Conservation (phyloP, 805 yeast genomes). For the Candida endomychidarum region DNA sequence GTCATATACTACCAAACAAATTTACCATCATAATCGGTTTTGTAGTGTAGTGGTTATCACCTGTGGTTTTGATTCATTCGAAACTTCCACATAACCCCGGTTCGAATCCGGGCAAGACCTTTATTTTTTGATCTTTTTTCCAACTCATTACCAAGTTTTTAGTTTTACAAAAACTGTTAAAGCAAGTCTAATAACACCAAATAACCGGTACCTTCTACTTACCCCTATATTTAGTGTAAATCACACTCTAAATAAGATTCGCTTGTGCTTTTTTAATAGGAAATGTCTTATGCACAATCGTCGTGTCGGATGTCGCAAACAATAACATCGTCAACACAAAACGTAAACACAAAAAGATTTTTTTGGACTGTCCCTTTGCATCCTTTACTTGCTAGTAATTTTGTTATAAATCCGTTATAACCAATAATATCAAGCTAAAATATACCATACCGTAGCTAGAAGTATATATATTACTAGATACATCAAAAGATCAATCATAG, state of each 20-base stretch:
- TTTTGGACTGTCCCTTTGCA: slow-evolving; percentile 4
- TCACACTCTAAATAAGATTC: no score
- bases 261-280: no score
- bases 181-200: no score
- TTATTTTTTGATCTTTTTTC: slow-evolving; percentile 11
- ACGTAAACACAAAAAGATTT: slow-evolving; percentile 5
- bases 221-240: no score
- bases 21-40: slow-evolving; percentile 13
- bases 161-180: no score
- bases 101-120: slow-evolving; percentile 78
- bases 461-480: no score
- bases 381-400: background rate
- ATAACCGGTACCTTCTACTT: no score
- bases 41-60: slow-evolving; percentile 77
- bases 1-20: no score
- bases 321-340: slow-evolving; percentile 5
- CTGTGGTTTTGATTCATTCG: slow-evolving; percentile 82
- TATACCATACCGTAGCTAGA: no score
- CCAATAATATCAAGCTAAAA: background rate
- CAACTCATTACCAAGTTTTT: no score
- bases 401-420: background rate
- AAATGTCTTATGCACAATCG: no score
- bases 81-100: slow-evolving; percentile 58
- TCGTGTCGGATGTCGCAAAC: background rate
- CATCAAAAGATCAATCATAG: no score